These are phyloP conservation scores for Lipomyces spencermartinsiae DNA, from an alignment of 805 yeast species.

Conservation along the genomic window DNA sequence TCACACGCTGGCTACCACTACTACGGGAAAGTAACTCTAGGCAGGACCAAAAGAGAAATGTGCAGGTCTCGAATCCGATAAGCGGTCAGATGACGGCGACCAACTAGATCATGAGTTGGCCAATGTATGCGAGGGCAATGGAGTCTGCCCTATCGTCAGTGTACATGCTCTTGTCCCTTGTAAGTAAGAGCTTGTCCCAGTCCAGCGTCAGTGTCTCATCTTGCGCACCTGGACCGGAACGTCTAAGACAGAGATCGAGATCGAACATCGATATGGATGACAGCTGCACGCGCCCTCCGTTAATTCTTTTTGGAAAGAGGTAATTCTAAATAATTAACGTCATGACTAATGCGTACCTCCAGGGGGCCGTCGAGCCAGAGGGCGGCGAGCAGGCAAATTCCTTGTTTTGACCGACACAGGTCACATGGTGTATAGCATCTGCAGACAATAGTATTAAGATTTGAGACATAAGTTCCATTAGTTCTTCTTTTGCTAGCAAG, in stretches of 20 bases:
- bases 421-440: neutral
- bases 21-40: neutral
- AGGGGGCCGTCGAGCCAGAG: too few species aligned
- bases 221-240: neutral
- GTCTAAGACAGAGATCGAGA: conserved; percentile 2
- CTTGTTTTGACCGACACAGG: neutral
- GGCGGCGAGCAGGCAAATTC: neutral
- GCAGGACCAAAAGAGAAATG: neutral
- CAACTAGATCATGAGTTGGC: neutral
- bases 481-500: too few species aligned
- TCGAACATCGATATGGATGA: neutral
- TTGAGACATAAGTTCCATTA: neutral
- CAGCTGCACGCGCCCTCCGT: neutral
- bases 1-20: too few species aligned
- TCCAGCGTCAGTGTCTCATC: neutral
- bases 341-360: too few species aligned
- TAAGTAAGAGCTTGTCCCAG: neutral
- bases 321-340: too few species aligned
- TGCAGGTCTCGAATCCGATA: neutral
- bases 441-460: neutral
- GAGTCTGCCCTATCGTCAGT: neutral
- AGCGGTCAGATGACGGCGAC: neutral
- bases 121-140: neutral
- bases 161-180: neutral
- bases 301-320: neutral